A percentile compares a stretch with the other conserved stretches of the same genome.
Evolutionary conservation across 495 filamentous ascomycete genomes (phyloP).

Genomic region (Talaromyces borbonicus): DNA sequence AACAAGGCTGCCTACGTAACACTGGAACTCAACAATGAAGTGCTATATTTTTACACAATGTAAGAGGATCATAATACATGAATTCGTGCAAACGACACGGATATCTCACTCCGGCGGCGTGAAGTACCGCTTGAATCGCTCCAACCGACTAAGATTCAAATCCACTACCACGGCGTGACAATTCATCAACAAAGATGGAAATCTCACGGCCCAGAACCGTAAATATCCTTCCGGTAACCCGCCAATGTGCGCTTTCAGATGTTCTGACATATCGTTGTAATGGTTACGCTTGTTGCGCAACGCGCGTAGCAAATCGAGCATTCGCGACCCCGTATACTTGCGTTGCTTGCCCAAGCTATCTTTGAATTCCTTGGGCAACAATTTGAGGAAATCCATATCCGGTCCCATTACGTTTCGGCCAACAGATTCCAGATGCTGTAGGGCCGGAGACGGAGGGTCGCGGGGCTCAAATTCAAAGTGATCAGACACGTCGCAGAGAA

Average conservation of each 20-base stretch:
- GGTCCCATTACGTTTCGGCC: conserved; percentile 44
- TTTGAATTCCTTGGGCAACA: conserved; percentile 68
- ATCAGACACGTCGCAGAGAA: conserved; percentile 88
- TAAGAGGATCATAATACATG: too few species aligned
- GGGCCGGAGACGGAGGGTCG: conserved; percentile 60
- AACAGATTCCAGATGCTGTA: conserved; percentile 53
- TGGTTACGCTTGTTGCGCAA: conserved; percentile 94
- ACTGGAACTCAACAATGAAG: too few species aligned
- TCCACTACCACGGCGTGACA: conserved; percentile 68
- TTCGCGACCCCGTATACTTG: conserved; percentile 75
- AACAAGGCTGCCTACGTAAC: too few species aligned
- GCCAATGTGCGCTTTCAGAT: conserved; percentile 69
- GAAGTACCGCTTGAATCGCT: conserved; percentile 72
- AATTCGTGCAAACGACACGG: too few species aligned
- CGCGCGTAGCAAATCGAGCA: conserved; percentile 82
- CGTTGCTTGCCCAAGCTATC: conserved; percentile 87
- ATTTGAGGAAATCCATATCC: conserved; percentile 63
- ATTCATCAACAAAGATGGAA: conserved; percentile 72
- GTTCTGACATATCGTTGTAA: conserved; percentile 79
- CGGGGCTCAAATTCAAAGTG: conserved; percentile 87
- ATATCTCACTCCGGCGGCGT: conserved; percentile 22
- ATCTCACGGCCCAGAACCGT: conserved; percentile 71
- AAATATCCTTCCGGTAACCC: conserved; percentile 76
- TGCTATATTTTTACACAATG: too few species aligned
- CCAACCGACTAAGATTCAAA: conserved; percentile 50